Evolutionary conservation across 1,284 basidiomycete genomes (phyloP).

Genomic region (Lignosus rhinocerotis): DNA sequence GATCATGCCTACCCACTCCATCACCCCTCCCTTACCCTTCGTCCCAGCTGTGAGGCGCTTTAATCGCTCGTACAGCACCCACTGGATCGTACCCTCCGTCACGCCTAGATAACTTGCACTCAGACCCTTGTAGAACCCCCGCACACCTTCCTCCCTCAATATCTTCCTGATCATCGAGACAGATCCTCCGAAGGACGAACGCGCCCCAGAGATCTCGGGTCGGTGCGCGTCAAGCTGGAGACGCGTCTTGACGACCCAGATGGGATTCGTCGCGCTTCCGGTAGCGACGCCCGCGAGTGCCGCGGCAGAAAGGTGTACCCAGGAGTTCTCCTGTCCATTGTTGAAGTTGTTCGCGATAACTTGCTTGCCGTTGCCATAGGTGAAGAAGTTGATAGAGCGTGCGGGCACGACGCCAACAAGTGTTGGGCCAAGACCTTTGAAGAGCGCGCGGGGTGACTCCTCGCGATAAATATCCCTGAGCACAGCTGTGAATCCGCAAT

Average conservation of each 20-base stretch:
- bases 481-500: neutral
- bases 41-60: constrained; percentile 62
- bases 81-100: constrained; percentile 96
- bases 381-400: constrained; percentile 96
- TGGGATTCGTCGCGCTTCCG: constrained; percentile 91
- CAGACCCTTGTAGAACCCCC: constrained; percentile 93
- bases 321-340: constrained; percentile 79
- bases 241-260: constrained; percentile 98
- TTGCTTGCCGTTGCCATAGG: constrained; percentile 96
- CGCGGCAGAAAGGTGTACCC: constrained; percentile 86
- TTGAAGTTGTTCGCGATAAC: constrained; percentile 86
- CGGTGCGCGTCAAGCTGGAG: constrained; percentile 64
- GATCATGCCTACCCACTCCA: constrained; percentile 80
- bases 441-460: constrained; percentile 89
- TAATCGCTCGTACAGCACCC: constrained; percentile 92
- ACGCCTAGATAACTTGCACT: constrained; percentile 96
- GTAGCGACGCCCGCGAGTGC: constrained; percentile 86
- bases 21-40: constrained; percentile 54
- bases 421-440: constrained; percentile 94
- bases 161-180: constrained; percentile 73
- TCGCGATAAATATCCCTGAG: constrained; percentile 84
- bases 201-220: constrained; percentile 24
- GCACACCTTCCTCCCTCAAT: constrained; percentile 78
- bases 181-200: constrained; percentile 51
- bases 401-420: constrained; percentile 95